A percentile compares a stretch with the other conserved stretches of the same genome.
Conservation (phyloP, 495 filamentous ascomycete genomes). For the Xylaria scruposa region DNA sequence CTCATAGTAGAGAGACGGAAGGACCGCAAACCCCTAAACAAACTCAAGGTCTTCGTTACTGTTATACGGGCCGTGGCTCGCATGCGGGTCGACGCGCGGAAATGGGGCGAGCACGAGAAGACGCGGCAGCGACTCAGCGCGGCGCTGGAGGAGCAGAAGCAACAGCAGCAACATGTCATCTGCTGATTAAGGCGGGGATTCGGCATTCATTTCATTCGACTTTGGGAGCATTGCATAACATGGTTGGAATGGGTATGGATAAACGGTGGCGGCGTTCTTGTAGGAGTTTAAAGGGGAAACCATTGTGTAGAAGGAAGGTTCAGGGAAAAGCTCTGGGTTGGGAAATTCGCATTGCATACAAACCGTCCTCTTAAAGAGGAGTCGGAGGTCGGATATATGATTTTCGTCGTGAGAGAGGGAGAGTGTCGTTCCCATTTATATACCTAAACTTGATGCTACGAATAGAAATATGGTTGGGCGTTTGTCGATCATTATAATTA, state of each 20-base stretch:
- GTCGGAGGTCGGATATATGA: not conserved
- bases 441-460: not conserved
- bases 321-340: not conserved
- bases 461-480: not conserved
- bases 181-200: not conserved
- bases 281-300: no score
- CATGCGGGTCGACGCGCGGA: slow-evolving; percentile 47
- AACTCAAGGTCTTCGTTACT: slow-evolving; percentile 41
- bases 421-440: not conserved
- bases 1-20: slow-evolving; percentile 33
- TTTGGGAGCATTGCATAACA: not conserved
- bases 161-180: not conserved
- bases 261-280: not conserved
- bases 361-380: not conserved
- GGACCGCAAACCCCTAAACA: slow-evolving; percentile 30
- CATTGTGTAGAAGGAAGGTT: not conserved
- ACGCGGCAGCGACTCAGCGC: slow-evolving; percentile 46
- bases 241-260: not conserved
- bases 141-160: slow-evolving; percentile 43
- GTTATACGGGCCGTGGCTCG: slow-evolving; percentile 50
- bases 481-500: not conserved
- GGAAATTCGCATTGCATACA: slow-evolving; percentile 9
- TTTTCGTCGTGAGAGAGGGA: not conserved
- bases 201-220: not conserved
- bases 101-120: slow-evolving; percentile 50